Evolutionary conservation across 192 early-diverging fungal species (phyloP), one percentile per base, ranked within the genome.

Genomic region (Backusella westeae): DNA sequence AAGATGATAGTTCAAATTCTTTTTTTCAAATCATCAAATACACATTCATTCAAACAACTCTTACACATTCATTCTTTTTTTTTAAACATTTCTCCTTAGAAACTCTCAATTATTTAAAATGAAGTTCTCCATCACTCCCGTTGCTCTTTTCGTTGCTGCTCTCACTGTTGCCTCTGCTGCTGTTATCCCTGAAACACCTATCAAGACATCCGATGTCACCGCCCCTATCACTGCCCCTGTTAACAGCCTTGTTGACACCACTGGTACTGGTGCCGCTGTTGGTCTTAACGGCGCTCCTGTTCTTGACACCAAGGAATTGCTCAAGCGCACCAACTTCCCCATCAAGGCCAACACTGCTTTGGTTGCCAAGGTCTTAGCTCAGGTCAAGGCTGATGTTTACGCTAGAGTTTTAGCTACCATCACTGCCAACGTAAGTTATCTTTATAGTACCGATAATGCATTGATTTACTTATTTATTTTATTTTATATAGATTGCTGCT

Each of bases 391-490:
- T 34, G 49, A 80, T 38, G 39, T 80, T 23, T 34, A 75, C 7
- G 74, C 78, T n/a, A 69, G 72, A n/a, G 49, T 80, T 46, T 36
- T 80, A 19, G 74, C 36, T 26, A 66, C 71, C 23, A 75, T 80
- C 19, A 72, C 78, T 73, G 56, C 74, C 42, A 46, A 41, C 26
- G 73, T 75, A 75, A 34, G 72, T 73, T 10, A 44, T 17, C 6
- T 3, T 46, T 32, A 36, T 66, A 36, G 3, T 39, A 41, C n/a
- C 9, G 39, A 21, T 59, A 5, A 38, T n/a, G 10, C 4, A 56
- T 44, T 23, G n/a, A 5, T 56, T 56, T 29, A 23, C 19, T 46
- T 29, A 19, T 35, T 63, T 6, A 17, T 17, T 59, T 38, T 63
- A 67, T 44, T 12, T 36, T 26, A 8, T 21, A 39, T 56, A 76